Evolutionary conservation across 768 basidiomycete species (phyloP).

Genomic region (Mycena indigotica): DNA sequence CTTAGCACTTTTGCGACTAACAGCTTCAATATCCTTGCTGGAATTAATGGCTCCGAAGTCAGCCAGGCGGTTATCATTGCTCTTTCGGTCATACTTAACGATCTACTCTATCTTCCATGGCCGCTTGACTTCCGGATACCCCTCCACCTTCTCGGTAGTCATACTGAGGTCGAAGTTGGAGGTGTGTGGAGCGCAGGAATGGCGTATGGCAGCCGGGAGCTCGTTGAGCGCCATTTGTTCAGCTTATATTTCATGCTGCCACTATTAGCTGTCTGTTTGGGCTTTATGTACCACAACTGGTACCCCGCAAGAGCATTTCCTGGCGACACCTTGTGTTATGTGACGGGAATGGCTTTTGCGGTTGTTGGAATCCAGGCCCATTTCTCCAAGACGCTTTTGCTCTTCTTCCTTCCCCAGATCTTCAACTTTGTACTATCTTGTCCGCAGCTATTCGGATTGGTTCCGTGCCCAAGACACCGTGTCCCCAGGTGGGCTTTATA

Average conservation of each 20-base stretch:
- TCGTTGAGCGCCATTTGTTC: slow-evolving; percentile 92
- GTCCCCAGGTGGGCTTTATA: slow-evolving; percentile 70
- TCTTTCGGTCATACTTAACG: slow-evolving; percentile 87
- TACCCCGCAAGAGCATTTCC: slow-evolving; percentile 95
- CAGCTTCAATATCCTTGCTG: slow-evolving; percentile 97
- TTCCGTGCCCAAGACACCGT: slow-evolving; percentile 92
- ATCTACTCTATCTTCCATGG: slow-evolving; percentile 93
- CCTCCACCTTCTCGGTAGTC: slow-evolving; percentile 66
- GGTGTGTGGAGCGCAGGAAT: slow-evolving; percentile 84
- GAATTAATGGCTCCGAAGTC: slow-evolving; percentile 96
- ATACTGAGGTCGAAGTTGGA: slow-evolving; percentile 69
- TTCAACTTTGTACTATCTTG: slow-evolving; percentile 96
- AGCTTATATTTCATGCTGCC: slow-evolving; percentile 98
- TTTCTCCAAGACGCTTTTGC: slow-evolving; percentile 92
- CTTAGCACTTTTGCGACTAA: slow-evolving; percentile 97
- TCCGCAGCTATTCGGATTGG: slow-evolving; percentile 92
- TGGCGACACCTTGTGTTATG: slow-evolving; percentile 97
- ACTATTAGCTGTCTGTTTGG: slow-evolving; percentile 84
- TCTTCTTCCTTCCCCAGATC: slow-evolving; percentile 97
- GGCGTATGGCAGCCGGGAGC: slow-evolving; percentile 80
- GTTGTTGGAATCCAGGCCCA: slow-evolving; percentile 97
- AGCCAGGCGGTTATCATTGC: slow-evolving; percentile 92
- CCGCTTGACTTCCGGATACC: slow-evolving; percentile 73
- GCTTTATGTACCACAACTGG: slow-evolving; percentile 97
- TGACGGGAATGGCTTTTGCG: slow-evolving; percentile 97